Base-by-base conservation (phyloP, 106 monocot genomes). In the Dactylorhiza incarnata region DNA sequence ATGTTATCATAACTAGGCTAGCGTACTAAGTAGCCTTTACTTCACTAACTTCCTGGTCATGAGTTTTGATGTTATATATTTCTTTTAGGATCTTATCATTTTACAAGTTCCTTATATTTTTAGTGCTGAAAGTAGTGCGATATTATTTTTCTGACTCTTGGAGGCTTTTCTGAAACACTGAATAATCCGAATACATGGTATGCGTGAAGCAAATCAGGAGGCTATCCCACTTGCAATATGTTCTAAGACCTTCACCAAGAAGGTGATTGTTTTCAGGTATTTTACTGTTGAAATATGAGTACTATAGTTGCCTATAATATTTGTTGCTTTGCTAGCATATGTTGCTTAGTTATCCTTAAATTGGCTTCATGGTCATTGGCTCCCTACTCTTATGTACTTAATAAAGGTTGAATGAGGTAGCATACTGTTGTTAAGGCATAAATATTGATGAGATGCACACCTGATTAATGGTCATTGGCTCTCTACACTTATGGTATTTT, bases 261-360 rank as follows among this genome's bases (percentile, higher is more conserved):
- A 82, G 84, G 97, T 97, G 54, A 97, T 97, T 22, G 78, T 97
- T 83, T 97, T 97, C 87, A 97, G 97, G 97, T 97, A 81, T 50
- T 79, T 37, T 79, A n/a, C 51, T 14, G 49, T 24, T n/a, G 25
- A 55, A 44, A 69, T 44, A 6, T 16, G n/a, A 69, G 7, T 69
- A 17, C 15, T 69, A 69, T 46, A 17, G 15, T 7, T 46, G 26
- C 65, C 13, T 29, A 12, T 4, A 24, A 65, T 65, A 29, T 65
- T 29, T 26, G 24, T 29, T 65, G 45, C 14, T 15, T 76, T 68
- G 54, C 17, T 45, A 17, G 7, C 13, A 71, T 37, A 7, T 49
- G 9, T 10, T 45, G 4, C 51, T 9, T 47, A 14, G 3, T 51
- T 65, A 16, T 25, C 37, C n/a, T 46, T 9, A 46, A 7, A 23